Evolutionary conservation across 352 stramenopile species (phyloP).

Genomic region (Globisporangium uncinulatum): DNA sequence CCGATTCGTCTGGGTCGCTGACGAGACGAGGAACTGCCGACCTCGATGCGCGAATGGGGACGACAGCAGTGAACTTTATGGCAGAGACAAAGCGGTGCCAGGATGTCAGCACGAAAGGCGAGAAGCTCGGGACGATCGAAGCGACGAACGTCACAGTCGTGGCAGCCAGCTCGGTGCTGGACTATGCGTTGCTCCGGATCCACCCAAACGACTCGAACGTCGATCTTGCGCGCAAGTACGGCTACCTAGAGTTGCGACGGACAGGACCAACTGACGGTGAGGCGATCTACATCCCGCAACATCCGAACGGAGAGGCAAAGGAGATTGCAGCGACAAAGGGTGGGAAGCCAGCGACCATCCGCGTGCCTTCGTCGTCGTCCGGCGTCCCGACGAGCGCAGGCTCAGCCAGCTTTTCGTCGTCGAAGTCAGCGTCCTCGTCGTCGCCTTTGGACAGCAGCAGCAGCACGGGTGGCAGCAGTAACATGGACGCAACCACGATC

Average conservation of each 20-base stretch:
- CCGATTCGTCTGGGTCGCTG: slow-evolving; percentile 5
- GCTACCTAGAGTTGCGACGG: slow-evolving; percentile 36
- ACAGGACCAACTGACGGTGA: slow-evolving; percentile 41
- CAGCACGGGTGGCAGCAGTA: neutral
- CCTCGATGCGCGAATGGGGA: slow-evolving; percentile 9
- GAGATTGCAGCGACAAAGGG: slow-evolving; percentile 39
- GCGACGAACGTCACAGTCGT: slow-evolving; percentile 34
- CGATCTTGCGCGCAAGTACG: slow-evolving; percentile 39
- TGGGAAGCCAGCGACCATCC: slow-evolving; percentile 10
- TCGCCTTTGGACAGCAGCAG: neutral
- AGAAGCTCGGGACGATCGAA: slow-evolving; percentile 36
- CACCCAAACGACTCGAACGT: slow-evolving; percentile 19
- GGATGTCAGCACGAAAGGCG: slow-evolving; percentile 21
- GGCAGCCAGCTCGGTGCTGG: slow-evolving; percentile 32
- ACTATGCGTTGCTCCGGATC: slow-evolving; percentile 56
- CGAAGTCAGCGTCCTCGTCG: neutral
- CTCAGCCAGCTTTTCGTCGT: slow-evolving; percentile 29
- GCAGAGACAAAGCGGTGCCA: slow-evolving; percentile 45
- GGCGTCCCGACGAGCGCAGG: slow-evolving; percentile 21
- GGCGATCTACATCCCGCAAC: slow-evolving; percentile 58
- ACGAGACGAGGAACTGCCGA: slow-evolving; percentile 19
- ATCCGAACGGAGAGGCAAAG: slow-evolving; percentile 54
- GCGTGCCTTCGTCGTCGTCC: slow-evolving; percentile 12
- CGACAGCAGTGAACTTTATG: slow-evolving; percentile 48
- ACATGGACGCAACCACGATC: neutral